Evolutionary conservation across 495 filamentous ascomycete genomes (phyloP), one percentile per base, ranked within the genome.

Genomic region (Penicillium mononematosum): DNA sequence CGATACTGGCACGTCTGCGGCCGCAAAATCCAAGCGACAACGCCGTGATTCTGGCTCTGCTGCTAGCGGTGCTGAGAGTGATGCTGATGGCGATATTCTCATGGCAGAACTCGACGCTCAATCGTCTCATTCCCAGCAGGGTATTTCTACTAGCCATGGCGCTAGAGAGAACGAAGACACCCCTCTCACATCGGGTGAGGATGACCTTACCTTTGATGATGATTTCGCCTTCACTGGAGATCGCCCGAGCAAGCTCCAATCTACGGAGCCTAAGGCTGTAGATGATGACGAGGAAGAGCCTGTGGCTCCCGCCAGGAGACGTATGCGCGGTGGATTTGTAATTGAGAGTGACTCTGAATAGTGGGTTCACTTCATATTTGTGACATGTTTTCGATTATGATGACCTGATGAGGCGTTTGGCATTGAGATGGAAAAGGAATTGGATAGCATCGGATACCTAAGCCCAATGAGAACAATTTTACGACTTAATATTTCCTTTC

Each of bases 311-410:
- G 55, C 62, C 58, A 70, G 72, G 45, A 62, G 76, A 50, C 73
- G 79, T 6, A 70, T 71, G 43, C 71, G 76, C 36, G 75, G 73
- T 22, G 74, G 77, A 2, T 78, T 83, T 58, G 71, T 80, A 32
- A 70, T 79, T 54, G 80, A 83, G 25, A 80, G 77, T 62, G 80
- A 82, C 52, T 79, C 78, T 7, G 76, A 79, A 57, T 80, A 70
- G 62, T 53, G 19, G 32, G 1, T 7, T 49, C 46, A 49, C 46
- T 41, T 38, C 5, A 12, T 34, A 16, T 45, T 52, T 17, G 55
- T 53, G 44, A 56, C 42, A 60, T 55, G 34, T 61, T 55, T 39
- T 39, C 11, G 11, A 27, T 44, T 44, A 34, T 66, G 27, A 68
- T 65, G 70, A 69, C 50, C 45, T 65, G 47, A 70, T 63, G 70